These are phyloP conservation scores for Trichoderma breve DNA, from an alignment of 2,329 filamentous ascomycete genomes.

Conservation along the genomic window DNA sequence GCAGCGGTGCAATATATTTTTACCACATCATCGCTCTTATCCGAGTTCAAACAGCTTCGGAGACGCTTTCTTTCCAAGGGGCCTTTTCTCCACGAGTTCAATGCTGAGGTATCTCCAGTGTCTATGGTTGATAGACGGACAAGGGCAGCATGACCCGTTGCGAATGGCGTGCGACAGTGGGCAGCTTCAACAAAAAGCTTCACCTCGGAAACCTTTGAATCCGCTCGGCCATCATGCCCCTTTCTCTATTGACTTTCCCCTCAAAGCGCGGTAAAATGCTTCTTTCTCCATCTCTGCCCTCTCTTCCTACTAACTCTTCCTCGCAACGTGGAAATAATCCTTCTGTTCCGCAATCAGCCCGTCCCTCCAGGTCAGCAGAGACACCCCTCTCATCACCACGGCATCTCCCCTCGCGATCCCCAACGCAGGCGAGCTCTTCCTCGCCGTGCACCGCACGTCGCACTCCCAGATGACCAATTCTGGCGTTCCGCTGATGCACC, in stretches of 20 bases:
- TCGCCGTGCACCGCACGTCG: slow-evolving; percentile 3
- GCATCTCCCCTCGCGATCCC: background rate
- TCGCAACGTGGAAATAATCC: slow-evolving; percentile 12
- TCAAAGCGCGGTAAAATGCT: background rate
- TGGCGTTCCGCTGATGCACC: background rate
- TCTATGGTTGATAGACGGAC: background rate
- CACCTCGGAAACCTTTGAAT: background rate
- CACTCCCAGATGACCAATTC: slow-evolving; percentile 9
- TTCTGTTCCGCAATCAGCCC: slow-evolving; percentile 16
- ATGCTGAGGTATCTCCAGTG: background rate
- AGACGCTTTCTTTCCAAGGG: background rate
- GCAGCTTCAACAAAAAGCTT: background rate
- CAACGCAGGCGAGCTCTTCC: background rate
- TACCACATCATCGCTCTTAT: background rate
- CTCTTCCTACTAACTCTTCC: background rate
- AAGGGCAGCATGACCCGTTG: background rate
- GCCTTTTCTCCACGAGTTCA: background rate
- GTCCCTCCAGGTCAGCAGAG: slow-evolving; percentile 7
- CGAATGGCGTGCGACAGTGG: background rate
- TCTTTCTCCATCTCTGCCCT: background rate
- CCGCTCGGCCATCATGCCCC: background rate
- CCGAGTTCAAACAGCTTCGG: background rate
- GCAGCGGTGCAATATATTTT: background rate
- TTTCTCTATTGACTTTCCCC: background rate
- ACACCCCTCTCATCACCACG: slow-evolving; percentile 10